Percentiles rank a stretch among this genome's conserved stretches.
Conservation (phyloP, 2,329 filamentous ascomycete genomes). For the Talaromyces sp. region DNA sequence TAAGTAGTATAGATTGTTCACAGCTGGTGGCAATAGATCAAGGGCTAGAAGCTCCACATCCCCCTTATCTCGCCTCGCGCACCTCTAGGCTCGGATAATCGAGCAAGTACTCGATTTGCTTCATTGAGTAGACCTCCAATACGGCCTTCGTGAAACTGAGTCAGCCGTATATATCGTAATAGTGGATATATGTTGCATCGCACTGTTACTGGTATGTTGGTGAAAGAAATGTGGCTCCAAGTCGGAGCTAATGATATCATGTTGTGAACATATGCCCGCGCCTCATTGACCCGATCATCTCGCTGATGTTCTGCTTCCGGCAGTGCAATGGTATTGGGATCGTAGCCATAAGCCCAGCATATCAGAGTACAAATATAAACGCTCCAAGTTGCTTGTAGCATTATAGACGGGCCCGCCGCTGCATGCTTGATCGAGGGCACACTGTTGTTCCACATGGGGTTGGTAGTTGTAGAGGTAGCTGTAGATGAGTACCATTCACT, state of each 20-base stretch:
- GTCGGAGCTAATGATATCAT: slow-evolving; percentile 22
- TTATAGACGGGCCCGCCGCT: slow-evolving; percentile 20
- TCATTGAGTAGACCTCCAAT: slow-evolving; percentile 36
- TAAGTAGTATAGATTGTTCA: neutral
- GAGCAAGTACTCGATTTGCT: slow-evolving; percentile 31
- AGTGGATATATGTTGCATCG: slow-evolving; percentile 27
- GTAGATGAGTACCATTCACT: neutral
- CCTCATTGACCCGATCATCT: slow-evolving; percentile 3
- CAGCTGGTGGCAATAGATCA: slow-evolving; percentile 5
- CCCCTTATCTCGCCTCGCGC: slow-evolving; percentile 21
- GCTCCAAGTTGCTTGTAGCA: slow-evolving; percentile 34
- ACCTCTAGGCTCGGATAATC: slow-evolving; percentile 25
- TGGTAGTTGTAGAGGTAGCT: neutral
- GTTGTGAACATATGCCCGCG: slow-evolving; percentile 24
- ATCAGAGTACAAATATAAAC: slow-evolving; percentile 33
- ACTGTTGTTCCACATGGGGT: slow-evolving; percentile 3
- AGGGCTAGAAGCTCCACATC: slow-evolving; percentile 26
- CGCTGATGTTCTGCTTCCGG: neutral
- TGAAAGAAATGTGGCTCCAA: slow-evolving; percentile 20
- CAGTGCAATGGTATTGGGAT: slow-evolving; percentile 14
- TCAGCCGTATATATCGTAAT: slow-evolving; percentile 29
- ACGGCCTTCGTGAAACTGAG: slow-evolving; percentile 24
- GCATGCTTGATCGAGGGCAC: neutral
- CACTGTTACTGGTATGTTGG: slow-evolving; percentile 20
- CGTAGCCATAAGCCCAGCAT: slow-evolving; percentile 33